Evolutionary conservation across 371 early-diverging fungal genomes (phyloP).

Genomic region (Batkoa obscura): DNA sequence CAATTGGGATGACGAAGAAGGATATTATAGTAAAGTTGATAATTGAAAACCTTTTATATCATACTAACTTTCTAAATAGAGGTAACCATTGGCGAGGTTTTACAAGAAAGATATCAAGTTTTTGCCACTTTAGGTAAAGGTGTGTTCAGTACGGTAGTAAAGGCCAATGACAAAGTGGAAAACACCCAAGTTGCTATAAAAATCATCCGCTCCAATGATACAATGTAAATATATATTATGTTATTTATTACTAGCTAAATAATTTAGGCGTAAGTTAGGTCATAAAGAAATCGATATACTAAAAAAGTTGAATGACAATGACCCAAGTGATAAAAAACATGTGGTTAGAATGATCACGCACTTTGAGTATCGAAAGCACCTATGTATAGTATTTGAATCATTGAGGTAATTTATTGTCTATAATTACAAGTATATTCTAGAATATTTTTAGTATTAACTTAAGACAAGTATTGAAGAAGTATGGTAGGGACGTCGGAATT

Average conservation of each 20-base stretch:
- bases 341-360: slow-evolving; percentile 59
- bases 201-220: slow-evolving; percentile 83
- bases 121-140: slow-evolving; percentile 74
- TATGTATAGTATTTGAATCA: slow-evolving; percentile 89
- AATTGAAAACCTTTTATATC: slow-evolving; percentile 8
- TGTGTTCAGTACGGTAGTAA: slow-evolving; percentile 85
- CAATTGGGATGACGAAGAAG: slow-evolving; percentile 91
- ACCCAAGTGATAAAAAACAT: slow-evolving; percentile 74
- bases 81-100: slow-evolving; percentile 47
- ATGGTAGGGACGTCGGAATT: slow-evolving; percentile 79
- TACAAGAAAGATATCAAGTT: slow-evolving; percentile 74
- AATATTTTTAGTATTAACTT: slow-evolving; percentile 52
- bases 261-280: slow-evolving; percentile 65
- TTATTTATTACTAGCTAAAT: neutral
- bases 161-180: slow-evolving; percentile 48
- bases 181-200: slow-evolving; percentile 86
- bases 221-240: slow-evolving; percentile 41
- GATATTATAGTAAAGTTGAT: slow-evolving; percentile 62
- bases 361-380: slow-evolving; percentile 78
- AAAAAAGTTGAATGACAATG: slow-evolving; percentile 54
- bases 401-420: slow-evolving; percentile 24
- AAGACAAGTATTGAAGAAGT: slow-evolving; percentile 81
- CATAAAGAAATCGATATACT: slow-evolving; percentile 74
- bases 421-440: neutral
- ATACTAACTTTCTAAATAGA: neutral